phyloP scores from a whole-genome alignment of 345 rosid genomes.

The Salix udensis region DNA sequence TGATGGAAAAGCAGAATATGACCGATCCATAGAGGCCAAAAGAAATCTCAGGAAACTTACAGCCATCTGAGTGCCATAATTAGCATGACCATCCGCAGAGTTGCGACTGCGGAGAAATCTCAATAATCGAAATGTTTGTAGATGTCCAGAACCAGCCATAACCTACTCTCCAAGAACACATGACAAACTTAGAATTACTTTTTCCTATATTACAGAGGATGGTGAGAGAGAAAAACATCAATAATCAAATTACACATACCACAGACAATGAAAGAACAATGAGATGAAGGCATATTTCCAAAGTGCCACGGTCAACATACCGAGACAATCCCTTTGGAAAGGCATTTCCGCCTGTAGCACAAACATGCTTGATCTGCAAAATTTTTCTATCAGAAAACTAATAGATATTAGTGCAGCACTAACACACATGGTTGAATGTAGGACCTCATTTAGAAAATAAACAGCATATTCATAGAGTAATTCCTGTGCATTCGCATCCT shows the following conservation, averaged over 20 bases:
- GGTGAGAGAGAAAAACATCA: slow-evolving; percentile 1
- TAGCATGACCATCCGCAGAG: slow-evolving; percentile 80
- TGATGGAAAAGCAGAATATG: neutral
- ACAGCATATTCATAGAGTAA: slow-evolving; percentile 75
- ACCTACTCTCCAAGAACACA: slow-evolving; percentile 44
- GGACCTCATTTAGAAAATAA: slow-evolving; percentile 86
- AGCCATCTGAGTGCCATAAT: slow-evolving; percentile 87
- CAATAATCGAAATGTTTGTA: slow-evolving; percentile 72
- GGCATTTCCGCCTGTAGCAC: slow-evolving; percentile 37
- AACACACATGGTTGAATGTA: slow-evolving; percentile 18
- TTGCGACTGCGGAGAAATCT: slow-evolving; percentile 76
- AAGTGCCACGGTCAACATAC: slow-evolving; percentile 81
- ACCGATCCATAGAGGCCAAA: neutral
- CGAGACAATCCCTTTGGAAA: slow-evolving; percentile 79
- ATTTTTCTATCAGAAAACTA: slow-evolving; percentile 7
- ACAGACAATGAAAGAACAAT: slow-evolving; percentile 80
- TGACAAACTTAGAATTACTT: slow-evolving; percentile 11
- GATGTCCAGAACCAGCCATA: slow-evolving; percentile 97
- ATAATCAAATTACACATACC: slow-evolving; percentile 37
- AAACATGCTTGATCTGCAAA: slow-evolving; percentile 81
- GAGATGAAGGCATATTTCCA: slow-evolving; percentile 90
- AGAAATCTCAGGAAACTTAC: slow-evolving; percentile 44
- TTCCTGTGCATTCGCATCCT: slow-evolving; percentile 80
- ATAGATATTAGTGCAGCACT: slow-evolving; percentile 9
- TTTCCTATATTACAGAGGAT: neutral